A percentile compares a stretch with the other conserved stretches of the same genome.
These are phyloP conservation scores for Xylariaceae sp. DNA, from an alignment of 2,329 filamentous ascomycete genomes.

Conservation along the genomic window DNA sequence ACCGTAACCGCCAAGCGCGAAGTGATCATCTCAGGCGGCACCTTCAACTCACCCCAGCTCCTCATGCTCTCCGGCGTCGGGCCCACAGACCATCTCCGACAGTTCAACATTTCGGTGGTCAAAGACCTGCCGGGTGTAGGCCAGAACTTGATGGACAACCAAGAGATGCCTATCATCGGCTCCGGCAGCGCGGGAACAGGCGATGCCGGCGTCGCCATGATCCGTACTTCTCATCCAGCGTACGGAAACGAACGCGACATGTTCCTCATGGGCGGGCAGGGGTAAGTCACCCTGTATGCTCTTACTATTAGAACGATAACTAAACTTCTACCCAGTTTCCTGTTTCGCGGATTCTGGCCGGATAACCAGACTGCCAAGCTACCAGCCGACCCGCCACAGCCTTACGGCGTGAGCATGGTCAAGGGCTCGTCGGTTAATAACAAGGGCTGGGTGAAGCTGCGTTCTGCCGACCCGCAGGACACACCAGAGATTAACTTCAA, in stretches of 20 bases:
- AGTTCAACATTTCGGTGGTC: conserved; percentile 51
- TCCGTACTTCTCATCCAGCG: conserved; percentile 21
- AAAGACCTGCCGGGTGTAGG: conserved; percentile 55
- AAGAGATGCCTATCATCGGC: conserved; percentile 44
- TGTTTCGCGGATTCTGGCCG: conserved; percentile 36
- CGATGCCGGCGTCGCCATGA: conserved; percentile 21
- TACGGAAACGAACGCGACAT: conserved; percentile 29
- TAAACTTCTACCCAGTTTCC: not conserved
- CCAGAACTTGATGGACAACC: conserved; percentile 54
- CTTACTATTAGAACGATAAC: not conserved
- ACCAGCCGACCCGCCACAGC: conserved; percentile 37
- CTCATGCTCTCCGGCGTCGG: conserved; percentile 58
- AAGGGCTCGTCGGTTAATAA: conserved; percentile 56
- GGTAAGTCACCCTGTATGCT: conserved; percentile 6
- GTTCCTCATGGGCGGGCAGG: conserved; percentile 27
- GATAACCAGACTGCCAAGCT: conserved; percentile 31
- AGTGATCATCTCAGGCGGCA: conserved; percentile 55
- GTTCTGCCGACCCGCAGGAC: conserved; percentile 66
- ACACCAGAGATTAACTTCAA: conserved; percentile 68
- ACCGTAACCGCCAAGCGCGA: conserved; percentile 45
- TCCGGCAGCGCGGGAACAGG: conserved; percentile 18
- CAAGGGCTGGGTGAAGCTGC: conserved; percentile 64
- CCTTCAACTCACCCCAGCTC: conserved; percentile 56
- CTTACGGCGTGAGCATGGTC: conserved; percentile 46
- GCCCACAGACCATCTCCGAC: conserved; percentile 46